phyloP scores from a whole-genome alignment of 176 grass and related monocot genomes.

The Eremochloa ophiuroides region DNA sequence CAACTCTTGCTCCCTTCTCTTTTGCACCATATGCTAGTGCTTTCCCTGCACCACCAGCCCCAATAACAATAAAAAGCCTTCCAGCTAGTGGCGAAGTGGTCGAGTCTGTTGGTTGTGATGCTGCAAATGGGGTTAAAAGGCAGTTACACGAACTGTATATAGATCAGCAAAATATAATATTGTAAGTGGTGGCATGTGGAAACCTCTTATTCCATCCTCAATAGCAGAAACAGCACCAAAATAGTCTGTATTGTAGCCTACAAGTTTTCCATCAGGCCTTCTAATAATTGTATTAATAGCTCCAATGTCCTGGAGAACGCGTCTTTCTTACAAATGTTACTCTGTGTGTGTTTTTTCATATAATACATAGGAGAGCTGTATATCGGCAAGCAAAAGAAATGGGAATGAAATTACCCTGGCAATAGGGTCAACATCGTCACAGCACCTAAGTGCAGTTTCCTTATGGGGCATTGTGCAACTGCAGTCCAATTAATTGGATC shows the following conservation, averaged over 20 bases:
- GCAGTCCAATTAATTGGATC: conserved; percentile 27
- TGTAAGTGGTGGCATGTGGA: conserved; percentile 28
- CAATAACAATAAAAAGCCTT: conserved; percentile 79
- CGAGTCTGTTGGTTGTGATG: conserved; percentile 38
- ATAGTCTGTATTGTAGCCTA: conserved; percentile 94
- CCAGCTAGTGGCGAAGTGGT: conserved; percentile 63
- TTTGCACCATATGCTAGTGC: conserved; percentile 97
- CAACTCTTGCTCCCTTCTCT: conserved; percentile 90
- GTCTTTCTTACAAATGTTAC: conserved; percentile 3
- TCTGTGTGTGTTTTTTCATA: not conserved
- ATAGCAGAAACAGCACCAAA: conserved; percentile 95
- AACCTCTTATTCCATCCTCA: conserved; percentile 97
- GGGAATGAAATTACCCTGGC: conserved; percentile 54
- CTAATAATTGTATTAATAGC: conserved; percentile 97
- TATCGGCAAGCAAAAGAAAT: conserved; percentile 16
- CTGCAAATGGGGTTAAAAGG: conserved; percentile 29
- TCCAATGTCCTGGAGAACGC: conserved; percentile 67
- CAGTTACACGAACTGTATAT: not conserved
- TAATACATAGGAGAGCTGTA: not conserved
- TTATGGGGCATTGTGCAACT: conserved; percentile 96
- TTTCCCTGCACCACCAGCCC: conserved; percentile 94
- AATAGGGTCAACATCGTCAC: conserved; percentile 89
- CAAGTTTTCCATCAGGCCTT: conserved; percentile 75
- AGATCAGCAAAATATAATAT: not conserved
- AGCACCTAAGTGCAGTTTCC: conserved; percentile 77